Evolutionary conservation across 2,329 filamentous ascomycete species (phyloP).

Genomic region (Phoma sp.): DNA sequence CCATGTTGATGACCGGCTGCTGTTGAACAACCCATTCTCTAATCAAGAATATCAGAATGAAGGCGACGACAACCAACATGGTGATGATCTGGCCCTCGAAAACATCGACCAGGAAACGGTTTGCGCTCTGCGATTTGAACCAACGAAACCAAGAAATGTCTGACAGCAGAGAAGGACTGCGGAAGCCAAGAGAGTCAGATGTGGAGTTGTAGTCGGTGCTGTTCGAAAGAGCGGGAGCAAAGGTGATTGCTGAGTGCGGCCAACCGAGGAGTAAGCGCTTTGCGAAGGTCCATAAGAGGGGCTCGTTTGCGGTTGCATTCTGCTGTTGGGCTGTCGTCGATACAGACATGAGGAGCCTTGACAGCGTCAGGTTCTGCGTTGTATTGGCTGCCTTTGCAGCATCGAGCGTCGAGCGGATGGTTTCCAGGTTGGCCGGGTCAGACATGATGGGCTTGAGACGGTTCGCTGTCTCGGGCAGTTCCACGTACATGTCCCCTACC

Average conservation of each 20-base stretch:
- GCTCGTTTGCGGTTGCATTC: slow-evolving; percentile 48
- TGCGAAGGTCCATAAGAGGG: slow-evolving; percentile 54
- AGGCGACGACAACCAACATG: slow-evolving; percentile 85
- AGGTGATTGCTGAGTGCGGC: slow-evolving; percentile 32
- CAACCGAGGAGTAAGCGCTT: slow-evolving; percentile 51
- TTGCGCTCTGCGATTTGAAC: slow-evolving; percentile 68
- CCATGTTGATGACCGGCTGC: slow-evolving; percentile 89
- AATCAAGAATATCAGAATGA: slow-evolving; percentile 96
- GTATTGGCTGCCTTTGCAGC: slow-evolving; percentile 27
- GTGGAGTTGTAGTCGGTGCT: slow-evolving; percentile 38
- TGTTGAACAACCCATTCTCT: slow-evolving; percentile 98
- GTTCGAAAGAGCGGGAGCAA: slow-evolving; percentile 33
- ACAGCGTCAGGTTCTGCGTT: slow-evolving; percentile 29
- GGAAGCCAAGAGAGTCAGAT: slow-evolving; percentile 25
- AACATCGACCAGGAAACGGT: slow-evolving; percentile 79
- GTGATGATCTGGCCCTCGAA: slow-evolving; percentile 95
- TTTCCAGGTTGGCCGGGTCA: slow-evolving; percentile 22
- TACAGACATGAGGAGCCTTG: slow-evolving; percentile 44
- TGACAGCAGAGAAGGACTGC: slow-evolving; percentile 57
- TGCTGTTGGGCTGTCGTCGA: slow-evolving; percentile 52
- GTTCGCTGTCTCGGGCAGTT: slow-evolving; percentile 14
- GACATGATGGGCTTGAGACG: slow-evolving; percentile 4
- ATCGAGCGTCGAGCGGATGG: slow-evolving; percentile 26
- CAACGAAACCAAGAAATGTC: slow-evolving; percentile 61
- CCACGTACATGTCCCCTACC: slow-evolving; percentile 52